Evolutionary conservation across 345 rosid genomes (phyloP).

Genomic region (Populus alba): DNA sequence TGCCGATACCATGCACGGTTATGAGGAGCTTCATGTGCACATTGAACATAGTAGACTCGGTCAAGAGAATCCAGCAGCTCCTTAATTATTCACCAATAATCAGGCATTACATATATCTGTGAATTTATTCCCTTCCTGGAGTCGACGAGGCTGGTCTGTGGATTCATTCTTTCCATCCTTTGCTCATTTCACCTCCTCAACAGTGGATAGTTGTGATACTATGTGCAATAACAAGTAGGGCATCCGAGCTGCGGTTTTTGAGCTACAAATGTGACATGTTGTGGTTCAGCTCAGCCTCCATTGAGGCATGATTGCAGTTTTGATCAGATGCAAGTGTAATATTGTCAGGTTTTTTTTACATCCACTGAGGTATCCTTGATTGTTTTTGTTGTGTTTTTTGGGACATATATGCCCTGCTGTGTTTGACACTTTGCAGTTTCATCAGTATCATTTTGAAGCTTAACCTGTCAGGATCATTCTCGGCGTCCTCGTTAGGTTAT

Average conservation of each 20-base stretch:
- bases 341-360: not conserved
- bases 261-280: not conserved
- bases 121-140: not conserved
- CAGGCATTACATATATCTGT: not conserved
- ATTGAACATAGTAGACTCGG: slow-evolving; percentile 16
- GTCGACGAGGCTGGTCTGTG: not conserved
- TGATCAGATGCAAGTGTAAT: not conserved
- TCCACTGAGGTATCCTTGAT: not conserved
- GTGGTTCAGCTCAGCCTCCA: not conserved
- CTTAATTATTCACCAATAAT: not conserved
- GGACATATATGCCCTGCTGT: not conserved
- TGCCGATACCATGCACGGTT: slow-evolving; percentile 21
- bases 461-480: not conserved
- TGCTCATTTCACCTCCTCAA: not conserved
- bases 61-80: slow-evolving; percentile 1
- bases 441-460: not conserved
- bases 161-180: not conserved
- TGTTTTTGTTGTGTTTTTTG: not conserved
- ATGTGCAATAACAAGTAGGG: not conserved
- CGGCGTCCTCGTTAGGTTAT: not conserved
- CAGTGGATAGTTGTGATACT: not conserved
- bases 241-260: not conserved
- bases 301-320: not conserved
- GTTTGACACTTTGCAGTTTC: not conserved
- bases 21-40: slow-evolving; percentile 29